Conservation (phyloP, 148 eudicot species). For the Salicornia ramosissima region DNA sequence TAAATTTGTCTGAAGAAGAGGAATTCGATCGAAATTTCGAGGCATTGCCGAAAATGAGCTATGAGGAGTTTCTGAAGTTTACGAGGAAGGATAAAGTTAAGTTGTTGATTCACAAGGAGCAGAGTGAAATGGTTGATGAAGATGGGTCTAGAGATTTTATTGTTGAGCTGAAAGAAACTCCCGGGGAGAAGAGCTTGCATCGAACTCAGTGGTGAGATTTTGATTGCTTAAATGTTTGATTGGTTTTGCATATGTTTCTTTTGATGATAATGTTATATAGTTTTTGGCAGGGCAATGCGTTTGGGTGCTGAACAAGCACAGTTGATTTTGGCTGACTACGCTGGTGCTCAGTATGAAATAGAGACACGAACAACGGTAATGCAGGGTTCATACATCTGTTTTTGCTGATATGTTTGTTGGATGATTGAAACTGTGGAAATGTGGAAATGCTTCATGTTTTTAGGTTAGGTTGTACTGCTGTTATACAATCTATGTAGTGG, state of each 20-base stretch:
- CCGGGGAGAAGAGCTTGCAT: slow-evolving; percentile 69
- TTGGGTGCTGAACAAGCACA: slow-evolving; percentile 47
- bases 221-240: not conserved
- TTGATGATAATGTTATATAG: slow-evolving; percentile 19
- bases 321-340: slow-evolving; percentile 49
- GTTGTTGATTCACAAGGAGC: slow-evolving; percentile 58
- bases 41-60: slow-evolving; percentile 53
- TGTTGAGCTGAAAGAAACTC: slow-evolving; percentile 74
- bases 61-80: slow-evolving; percentile 54
- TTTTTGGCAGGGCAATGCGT: slow-evolving; percentile 65
- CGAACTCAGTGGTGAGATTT: slow-evolving; percentile 60
- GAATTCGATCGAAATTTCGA: slow-evolving; percentile 50
- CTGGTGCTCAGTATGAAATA: slow-evolving; percentile 57
- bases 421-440: not conserved
- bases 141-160: slow-evolving; percentile 46
- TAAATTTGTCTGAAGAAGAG: slow-evolving; percentile 67
- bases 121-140: slow-evolving; percentile 27
- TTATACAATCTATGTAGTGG: not conserved
- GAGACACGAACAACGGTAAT: slow-evolving; percentile 61
- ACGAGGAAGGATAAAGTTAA: slow-evolving; percentile 56
- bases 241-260: not conserved
- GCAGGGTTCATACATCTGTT: not conserved
- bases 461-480: not conserved
- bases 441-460: not conserved
- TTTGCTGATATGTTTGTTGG: not conserved